Evolutionary conservation across 164 flowering plant species (phyloP).

Genomic region (Houttuynia cordata): DNA sequence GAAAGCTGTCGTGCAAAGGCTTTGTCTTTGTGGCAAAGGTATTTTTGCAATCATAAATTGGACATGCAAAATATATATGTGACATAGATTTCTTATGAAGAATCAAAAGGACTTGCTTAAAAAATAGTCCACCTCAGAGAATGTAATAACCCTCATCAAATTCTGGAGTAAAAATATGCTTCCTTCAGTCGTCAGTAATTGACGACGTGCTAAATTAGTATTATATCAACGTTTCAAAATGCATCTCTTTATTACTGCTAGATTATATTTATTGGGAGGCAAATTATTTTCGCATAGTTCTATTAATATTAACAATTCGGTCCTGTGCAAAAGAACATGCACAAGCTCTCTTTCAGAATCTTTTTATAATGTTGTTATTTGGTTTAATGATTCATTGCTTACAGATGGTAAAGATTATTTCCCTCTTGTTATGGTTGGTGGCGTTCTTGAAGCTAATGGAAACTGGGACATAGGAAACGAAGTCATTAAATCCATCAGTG

Average conservation of each 20-base stretch:
- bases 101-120: not conserved
- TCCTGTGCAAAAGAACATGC: not conserved
- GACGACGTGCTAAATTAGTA: no score
- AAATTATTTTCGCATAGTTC: no score
- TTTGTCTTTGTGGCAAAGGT: constrained; percentile 80
- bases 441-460: constrained; percentile 82
- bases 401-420: constrained; percentile 73
- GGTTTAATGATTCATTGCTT: constrained; percentile 4
- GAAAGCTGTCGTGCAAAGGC: constrained; percentile 80
- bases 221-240: no score
- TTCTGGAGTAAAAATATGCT: no score
- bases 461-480: constrained; percentile 83
- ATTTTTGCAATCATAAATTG: not conserved
- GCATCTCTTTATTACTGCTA: no score
- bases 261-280: no score
- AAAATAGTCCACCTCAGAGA: no score
- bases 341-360: not conserved
- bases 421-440: constrained; percentile 95
- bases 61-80: not conserved
- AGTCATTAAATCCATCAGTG: constrained; percentile 41
- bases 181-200: no score
- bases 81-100: not conserved
- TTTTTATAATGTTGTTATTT: not conserved
- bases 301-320: no score
- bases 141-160: no score